A percentile compares a stretch with the other conserved stretches of the same genome.
These are phyloP conservation scores for Liriodendron chinense DNA, from an alignment of 164 flowering plant species.

Conservation along the genomic window DNA sequence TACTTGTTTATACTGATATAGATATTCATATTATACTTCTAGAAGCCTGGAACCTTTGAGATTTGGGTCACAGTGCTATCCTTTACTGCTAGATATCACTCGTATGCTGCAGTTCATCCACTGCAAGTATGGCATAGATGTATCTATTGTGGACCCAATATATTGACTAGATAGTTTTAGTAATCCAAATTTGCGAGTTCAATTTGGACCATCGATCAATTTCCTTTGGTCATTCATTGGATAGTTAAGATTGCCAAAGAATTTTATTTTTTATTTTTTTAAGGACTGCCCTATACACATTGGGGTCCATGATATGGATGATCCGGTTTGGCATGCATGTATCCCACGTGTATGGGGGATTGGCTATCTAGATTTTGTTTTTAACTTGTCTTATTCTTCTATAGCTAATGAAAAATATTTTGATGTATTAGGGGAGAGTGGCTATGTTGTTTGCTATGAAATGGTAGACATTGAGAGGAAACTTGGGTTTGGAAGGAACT, in stretches of 20 bases:
- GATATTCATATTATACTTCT: not conserved
- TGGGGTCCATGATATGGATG: no score
- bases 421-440: constrained; percentile 65
- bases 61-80: not conserved
- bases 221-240: not conserved
- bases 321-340: no score
- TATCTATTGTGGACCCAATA: not conserved
- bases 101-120: not conserved
- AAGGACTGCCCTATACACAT: no score
- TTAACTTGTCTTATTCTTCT: not conserved
- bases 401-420: not conserved
- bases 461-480: constrained; percentile 82
- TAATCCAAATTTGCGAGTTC: not conserved
- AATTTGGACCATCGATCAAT: not conserved
- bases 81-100: not conserved
- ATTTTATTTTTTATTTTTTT: no score
- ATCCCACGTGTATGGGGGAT: no score
- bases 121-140: no score
- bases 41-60: not conserved
- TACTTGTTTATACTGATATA: not conserved
- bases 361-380: no score
- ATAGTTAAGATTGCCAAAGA: not conserved
- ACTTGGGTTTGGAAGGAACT: constrained; percentile 91
- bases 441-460: constrained; percentile 87
- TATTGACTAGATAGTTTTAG: not conserved